Conservation (phyloP, 2,329 filamentous ascomycete genomes). For the Trichoderma sp. region DNA sequence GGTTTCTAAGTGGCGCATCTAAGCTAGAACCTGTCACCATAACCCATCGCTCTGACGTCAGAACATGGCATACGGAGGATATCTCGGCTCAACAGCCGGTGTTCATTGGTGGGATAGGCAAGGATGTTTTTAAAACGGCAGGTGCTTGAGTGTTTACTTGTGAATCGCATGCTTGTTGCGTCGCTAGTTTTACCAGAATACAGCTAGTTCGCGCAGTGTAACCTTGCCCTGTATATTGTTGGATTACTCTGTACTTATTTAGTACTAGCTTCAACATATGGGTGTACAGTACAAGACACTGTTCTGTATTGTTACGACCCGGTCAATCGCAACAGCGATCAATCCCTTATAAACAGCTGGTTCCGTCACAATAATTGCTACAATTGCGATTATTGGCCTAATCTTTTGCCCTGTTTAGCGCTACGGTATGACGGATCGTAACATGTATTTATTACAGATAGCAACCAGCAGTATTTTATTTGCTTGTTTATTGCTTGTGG, state of each 20-base stretch:
- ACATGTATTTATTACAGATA: no score
- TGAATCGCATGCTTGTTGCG: background rate
- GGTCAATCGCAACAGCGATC: no score
- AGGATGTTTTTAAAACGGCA: background rate
- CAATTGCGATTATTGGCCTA: no score
- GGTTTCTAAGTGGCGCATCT: background rate
- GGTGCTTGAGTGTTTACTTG: background rate
- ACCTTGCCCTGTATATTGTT: background rate
- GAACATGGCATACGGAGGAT: background rate
- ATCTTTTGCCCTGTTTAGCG: no score
- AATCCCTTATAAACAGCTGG: no score
- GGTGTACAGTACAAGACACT: no score
- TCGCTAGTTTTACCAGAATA: background rate
- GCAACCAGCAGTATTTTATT: background rate
- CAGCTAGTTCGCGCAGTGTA: background rate
- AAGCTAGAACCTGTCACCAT: background rate
- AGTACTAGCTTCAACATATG: background rate
- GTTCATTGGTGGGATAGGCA: background rate
- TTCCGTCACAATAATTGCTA: no score
- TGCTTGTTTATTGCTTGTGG: background rate
- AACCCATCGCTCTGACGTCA: background rate
- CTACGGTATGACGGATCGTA: no score
- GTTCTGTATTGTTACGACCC: no score
- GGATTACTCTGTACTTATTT: background rate
- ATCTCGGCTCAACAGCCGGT: background rate